Evolutionary conservation across 2,329 filamentous ascomycete species (phyloP), one percentile per base, ranked within the genome.

Genomic region (Fusarium pininemorale): DNA sequence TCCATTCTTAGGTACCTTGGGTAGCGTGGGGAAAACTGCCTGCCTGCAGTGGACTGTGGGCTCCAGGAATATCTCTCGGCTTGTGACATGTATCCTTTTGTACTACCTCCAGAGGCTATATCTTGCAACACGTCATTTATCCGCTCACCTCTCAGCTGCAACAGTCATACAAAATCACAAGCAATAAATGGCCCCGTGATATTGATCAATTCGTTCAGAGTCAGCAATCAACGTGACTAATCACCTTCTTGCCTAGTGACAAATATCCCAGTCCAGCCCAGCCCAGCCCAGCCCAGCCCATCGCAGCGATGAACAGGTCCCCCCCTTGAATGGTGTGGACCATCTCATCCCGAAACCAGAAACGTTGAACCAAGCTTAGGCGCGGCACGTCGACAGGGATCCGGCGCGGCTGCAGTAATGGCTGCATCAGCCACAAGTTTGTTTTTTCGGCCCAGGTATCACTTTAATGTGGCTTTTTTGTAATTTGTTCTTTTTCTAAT

Each of bases 301-400:
- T 26, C 39, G 44, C 44, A 50, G 35, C 18, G 30, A 58, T 48
- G 54, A 30, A 63, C 41, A 41, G 35, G 50, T 22, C 45, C 58
- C 70, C 66, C 74, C 54, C 54, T 69, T 63, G 63, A 62, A 56
- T 26, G 54, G 58, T 69, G 60, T 65, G 72, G 62, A 38, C 74
- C 69, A 58, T 72, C 66, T 73, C 51, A 56, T 69, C 76, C 72
- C 54, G 68, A 64, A 74, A 72, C 72, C 65, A 75, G 66, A 76
- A 70, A 79, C 77, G 77, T 79, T 78, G 77, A 78, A 78, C 77
- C 75, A 78, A 78, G 74, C 77, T 78, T 78, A 78, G 77, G 55
- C 77, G 77, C 77, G 77, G 73, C 67, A 78, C 77, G 58, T 74
- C 68, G 75, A 76, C 77, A 78, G 70, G 77, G 77, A 70, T 78